Conservation (phyloP, 129 eudicot species). For the Arctium minus region DNA sequence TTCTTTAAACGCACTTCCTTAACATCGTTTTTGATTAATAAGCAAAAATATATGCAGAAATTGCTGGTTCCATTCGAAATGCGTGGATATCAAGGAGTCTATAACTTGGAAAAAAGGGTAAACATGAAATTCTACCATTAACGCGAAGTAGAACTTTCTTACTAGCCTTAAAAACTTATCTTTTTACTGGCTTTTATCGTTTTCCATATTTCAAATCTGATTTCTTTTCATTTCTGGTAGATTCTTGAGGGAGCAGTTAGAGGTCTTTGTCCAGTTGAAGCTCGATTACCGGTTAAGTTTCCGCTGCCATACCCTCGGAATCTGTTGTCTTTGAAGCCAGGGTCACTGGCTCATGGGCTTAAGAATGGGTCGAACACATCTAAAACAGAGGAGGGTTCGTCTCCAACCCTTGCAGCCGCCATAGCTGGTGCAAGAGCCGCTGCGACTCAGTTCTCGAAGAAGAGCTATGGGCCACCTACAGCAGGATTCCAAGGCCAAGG, state of each 20-base stretch:
- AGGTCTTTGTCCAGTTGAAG: conserved; percentile 63
- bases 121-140: neutral
- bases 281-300: conserved; percentile 59
- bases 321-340: conserved; percentile 63
- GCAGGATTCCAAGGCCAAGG: conserved; percentile 33
- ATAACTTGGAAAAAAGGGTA: conserved; percentile 89
- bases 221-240: conserved; percentile 23
- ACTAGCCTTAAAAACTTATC: neutral
- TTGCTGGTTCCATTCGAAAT: conserved; percentile 85
- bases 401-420: conserved; percentile 55
- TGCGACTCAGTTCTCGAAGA: conserved; percentile 68
- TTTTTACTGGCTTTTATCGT: neutral
- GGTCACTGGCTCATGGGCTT: conserved; percentile 37
- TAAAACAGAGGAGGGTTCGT: conserved; percentile 34
- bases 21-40: neutral
- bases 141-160: neutral
- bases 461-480: conserved; percentile 25
- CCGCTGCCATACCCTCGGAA: conserved; percentile 69
- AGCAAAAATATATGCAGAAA: conserved; percentile 43
- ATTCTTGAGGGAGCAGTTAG: conserved; percentile 73
- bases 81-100: conserved; percentile 92
- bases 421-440: conserved; percentile 88
- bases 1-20: neutral
- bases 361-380: conserved; percentile 28
- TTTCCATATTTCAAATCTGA: neutral